These are phyloP conservation scores for Fulvia fulva DNA, from an alignment of 2,329 filamentous ascomycete species.

Conservation along the genomic window DNA sequence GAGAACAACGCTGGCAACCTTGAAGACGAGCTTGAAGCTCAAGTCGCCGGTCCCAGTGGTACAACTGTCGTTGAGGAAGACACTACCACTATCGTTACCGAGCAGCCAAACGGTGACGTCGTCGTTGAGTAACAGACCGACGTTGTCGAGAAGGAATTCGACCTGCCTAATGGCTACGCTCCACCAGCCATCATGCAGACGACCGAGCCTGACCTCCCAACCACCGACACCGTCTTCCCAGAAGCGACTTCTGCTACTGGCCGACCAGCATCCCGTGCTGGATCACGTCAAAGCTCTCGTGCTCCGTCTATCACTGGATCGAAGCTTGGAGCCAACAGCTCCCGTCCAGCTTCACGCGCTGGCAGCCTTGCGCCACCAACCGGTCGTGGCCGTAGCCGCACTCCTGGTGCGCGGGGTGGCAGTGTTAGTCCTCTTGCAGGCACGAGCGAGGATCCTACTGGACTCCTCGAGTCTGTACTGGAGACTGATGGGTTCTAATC, in stretches of 20 bases:
- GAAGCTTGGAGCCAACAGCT: not conserved
- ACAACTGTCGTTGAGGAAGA: not conserved
- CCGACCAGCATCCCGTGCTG: slow-evolving; percentile 10
- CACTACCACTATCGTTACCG: not conserved
- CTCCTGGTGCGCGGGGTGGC: slow-evolving; percentile 13
- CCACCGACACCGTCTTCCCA: slow-evolving; percentile 14
- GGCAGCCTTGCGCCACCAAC: slow-evolving; percentile 10
- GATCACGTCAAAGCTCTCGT: slow-evolving; percentile 12
- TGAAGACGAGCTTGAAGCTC: not conserved
- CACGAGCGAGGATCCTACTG: slow-evolving; percentile 2
- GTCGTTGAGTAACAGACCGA: slow-evolving; percentile 36
- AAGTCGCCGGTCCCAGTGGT: not conserved
- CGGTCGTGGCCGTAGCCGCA: slow-evolving; percentile 15
- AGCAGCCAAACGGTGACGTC: slow-evolving; percentile 17
- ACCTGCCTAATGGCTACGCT: slow-evolving; percentile 4
- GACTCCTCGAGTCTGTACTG: not conserved
- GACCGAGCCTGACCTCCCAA: slow-evolving; percentile 8
- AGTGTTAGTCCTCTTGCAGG: slow-evolving; percentile 3
- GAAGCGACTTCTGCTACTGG: slow-evolving; percentile 9
- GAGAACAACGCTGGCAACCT: not conserved
- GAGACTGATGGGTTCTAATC: not conserved
- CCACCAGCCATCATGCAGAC: slow-evolving; percentile 4
- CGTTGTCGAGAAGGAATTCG: slow-evolving; percentile 21
- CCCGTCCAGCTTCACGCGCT: slow-evolving; percentile 13
- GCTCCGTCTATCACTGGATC: slow-evolving; percentile 6